Percentiles rank a stretch among this genome's conserved stretches.
Conservation (phyloP, 768 basidiomycete genomes). For the Wakefieldia striispora region DNA sequence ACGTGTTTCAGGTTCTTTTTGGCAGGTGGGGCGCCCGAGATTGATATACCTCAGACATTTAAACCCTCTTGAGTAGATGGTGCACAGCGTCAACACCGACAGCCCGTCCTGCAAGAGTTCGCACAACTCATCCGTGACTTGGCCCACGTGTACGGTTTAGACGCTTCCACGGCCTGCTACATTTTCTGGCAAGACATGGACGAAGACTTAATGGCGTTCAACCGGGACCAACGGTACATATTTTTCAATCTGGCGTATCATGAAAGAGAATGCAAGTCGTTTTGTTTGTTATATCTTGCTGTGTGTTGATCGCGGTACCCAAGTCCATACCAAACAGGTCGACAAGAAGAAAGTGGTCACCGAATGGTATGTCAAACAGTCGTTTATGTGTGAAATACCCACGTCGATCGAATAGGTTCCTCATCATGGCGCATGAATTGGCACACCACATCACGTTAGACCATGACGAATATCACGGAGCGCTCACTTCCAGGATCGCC, state of each 20-base stretch:
- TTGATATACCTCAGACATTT: neutral
- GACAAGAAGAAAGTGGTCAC: slow-evolving; percentile 6
- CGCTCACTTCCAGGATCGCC: slow-evolving; percentile 15
- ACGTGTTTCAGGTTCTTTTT: slow-evolving; percentile 11
- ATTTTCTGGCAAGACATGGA: slow-evolving; percentile 20
- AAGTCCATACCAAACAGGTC: neutral
- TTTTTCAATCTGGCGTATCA: slow-evolving; percentile 17
- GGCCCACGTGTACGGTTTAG: neutral
- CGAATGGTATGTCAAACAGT: slow-evolving; percentile 10
- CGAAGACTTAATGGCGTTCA: slow-evolving; percentile 18
- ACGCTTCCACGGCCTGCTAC: neutral
- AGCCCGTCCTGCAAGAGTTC: neutral
- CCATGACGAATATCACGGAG: slow-evolving; percentile 28
- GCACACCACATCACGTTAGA: slow-evolving; percentile 23
- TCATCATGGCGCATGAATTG: slow-evolving; percentile 29
- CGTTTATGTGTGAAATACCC: neutral
- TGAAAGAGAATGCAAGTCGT: slow-evolving; percentile 3
- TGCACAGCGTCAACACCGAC: neutral
- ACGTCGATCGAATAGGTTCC: slow-evolving; percentile 16
- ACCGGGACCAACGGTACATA: slow-evolving; percentile 11
- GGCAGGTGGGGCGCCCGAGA: slow-evolving; percentile 6
- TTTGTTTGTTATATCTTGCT: neutral
- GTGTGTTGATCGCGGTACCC: neutral
- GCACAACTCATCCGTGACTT: slow-evolving; percentile 1
- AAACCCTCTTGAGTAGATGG: neutral